Percentiles rank a stretch among this genome's conserved stretches.
Conservation (phyloP, 208 protist genomes). For the Phytomonas sp. region DNA sequence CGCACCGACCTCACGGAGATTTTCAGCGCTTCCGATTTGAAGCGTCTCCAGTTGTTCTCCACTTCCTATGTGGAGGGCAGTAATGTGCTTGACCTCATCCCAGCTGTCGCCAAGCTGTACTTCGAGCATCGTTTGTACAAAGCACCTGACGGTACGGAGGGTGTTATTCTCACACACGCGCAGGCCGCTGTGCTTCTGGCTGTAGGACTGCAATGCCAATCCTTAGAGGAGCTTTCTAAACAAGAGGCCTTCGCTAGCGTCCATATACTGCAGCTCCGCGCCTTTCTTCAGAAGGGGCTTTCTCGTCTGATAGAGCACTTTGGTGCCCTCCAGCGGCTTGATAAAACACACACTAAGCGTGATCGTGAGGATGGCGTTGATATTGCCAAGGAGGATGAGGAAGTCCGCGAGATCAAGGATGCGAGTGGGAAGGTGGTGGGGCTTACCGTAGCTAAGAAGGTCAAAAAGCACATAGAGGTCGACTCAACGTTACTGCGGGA, state of each 20-base stretch:
- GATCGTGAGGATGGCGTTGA: slow-evolving; percentile 3
- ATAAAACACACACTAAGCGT: slow-evolving; percentile 1
- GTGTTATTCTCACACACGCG: slow-evolving; percentile 77
- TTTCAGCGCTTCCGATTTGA: slow-evolving; percentile 89
- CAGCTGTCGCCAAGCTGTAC: slow-evolving; percentile 86
- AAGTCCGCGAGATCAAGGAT: slow-evolving; percentile 53
- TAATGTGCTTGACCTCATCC: slow-evolving; percentile 95
- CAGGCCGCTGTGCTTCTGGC: slow-evolving; percentile 93
- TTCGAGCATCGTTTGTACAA: slow-evolving; percentile 71
- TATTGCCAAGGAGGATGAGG: slow-evolving; percentile 28
- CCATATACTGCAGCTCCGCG: slow-evolving; percentile 69
- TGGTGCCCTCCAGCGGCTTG: slow-evolving; percentile 37
- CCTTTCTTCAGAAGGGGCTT: slow-evolving; percentile 82
- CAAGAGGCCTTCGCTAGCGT: slow-evolving; percentile 60
- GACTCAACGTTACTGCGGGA: slow-evolving; percentile 73
- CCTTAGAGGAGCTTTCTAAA: slow-evolving; percentile 48
- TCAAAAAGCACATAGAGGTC: slow-evolving; percentile 32
- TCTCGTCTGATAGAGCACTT: slow-evolving; percentile 74
- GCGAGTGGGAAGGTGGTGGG: slow-evolving; percentile 61
- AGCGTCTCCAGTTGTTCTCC: slow-evolving; percentile 91
- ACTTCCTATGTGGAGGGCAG: slow-evolving; percentile 92
- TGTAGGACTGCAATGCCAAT: slow-evolving; percentile 90
- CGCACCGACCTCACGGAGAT: slow-evolving; percentile 22
- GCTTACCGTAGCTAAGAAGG: slow-evolving; percentile 54
- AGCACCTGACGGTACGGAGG: slow-evolving; percentile 56